Evolutionary conservation across 192 early-diverging fungal species (phyloP).

Genomic region (Rhizoclosmatium sp.): DNA sequence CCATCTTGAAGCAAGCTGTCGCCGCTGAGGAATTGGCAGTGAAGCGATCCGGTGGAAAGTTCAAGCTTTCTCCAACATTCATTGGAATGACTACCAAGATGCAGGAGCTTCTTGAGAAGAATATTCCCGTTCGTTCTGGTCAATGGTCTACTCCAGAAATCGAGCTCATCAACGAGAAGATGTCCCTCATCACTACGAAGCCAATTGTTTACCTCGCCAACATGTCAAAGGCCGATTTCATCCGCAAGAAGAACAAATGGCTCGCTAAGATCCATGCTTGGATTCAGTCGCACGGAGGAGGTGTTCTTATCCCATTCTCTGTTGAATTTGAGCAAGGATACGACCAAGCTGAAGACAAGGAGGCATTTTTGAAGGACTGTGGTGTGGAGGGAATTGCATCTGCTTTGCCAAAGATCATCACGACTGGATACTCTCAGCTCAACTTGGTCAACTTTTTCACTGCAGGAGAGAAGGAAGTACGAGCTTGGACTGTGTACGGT

Average conservation of each 20-base stretch:
- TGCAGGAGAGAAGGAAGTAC: constrained; percentile 85
- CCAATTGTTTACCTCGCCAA: constrained; percentile 78
- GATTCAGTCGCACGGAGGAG: constrained; percentile 47
- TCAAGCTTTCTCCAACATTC: constrained; percentile 54
- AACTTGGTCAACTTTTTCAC: constrained; percentile 94
- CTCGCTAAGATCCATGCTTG: constrained; percentile 54
- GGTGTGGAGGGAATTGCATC: constrained; percentile 45
- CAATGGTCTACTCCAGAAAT: constrained; percentile 91
- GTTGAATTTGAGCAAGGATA: constrained; percentile 79
- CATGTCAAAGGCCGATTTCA: constrained; percentile 84
- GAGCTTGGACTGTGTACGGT: constrained; percentile 85
- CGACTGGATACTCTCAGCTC: constrained; percentile 82
- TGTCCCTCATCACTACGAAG: constrained; percentile 75
- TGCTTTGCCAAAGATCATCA: constrained; percentile 88
- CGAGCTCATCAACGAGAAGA: constrained; percentile 85
- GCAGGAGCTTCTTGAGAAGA: constrained; percentile 72
- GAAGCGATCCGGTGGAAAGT: constrained; percentile 51
- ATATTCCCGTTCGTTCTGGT: constrained; percentile 88
- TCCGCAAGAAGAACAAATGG: constrained; percentile 95
- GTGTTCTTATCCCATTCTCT: constrained; percentile 83
- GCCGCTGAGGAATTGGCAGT: constrained; percentile 55
- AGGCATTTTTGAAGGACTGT: constrained; percentile 43
- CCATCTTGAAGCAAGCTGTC: constrained; percentile 72
- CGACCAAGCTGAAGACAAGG: constrained; percentile 60
- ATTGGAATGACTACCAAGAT: constrained; percentile 63